Evolutionary conservation across 306 rosid species (phyloP), one percentile per base, ranked within the genome.

Genomic region (Cajanus cajan): DNA sequence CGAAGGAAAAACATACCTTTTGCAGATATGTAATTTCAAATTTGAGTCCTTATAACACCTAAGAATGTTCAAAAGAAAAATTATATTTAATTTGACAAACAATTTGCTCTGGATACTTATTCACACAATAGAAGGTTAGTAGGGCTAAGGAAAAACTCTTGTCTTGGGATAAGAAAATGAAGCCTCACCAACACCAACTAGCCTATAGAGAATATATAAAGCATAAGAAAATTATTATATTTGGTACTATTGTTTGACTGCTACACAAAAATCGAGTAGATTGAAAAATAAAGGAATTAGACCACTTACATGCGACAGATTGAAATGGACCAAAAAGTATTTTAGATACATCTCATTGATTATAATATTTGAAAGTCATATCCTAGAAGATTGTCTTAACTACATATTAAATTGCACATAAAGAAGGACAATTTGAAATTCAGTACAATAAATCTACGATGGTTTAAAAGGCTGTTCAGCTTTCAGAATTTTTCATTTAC

Each of bases 151-250:
- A n/a, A n/a, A n/a, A n/a, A n/a, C n/a, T n/a, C n/a, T n/a, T n/a
- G n/a, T n/a, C n/a, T n/a, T n/a, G n/a, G n/a, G n/a, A n/a, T n/a
- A n/a, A n/a, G n/a, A n/a, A 77, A 94, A 94, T 24, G 98, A 94
- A 57, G 98, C 98, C 89, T 94, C 98, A 2, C 97, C 97, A 69
- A 90, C 91, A 76, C 97, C 97, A 75, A 92, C 97, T 9, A 94
- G 34, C 97, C 97, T 92, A 81, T 61, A 54, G 34, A 79, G 55
- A 77, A 74, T 81, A 24, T 19, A 18, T 69, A 50, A 78, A 63
- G 41, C 44, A 76, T 64, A 16, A 15, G 73, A 67, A 52, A 73
- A 69, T 52, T 58, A 31, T 73, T 8, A 54, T 34, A 74, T 48
- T 44, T 25, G 8, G 50, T 31, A 48, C 50, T 67, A 8, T 12